Evolutionary conservation across 2,329 filamentous ascomycete species (phyloP), one percentile per base, ranked within the genome.

Genomic region (Pseudogymnoascus sp.): DNA sequence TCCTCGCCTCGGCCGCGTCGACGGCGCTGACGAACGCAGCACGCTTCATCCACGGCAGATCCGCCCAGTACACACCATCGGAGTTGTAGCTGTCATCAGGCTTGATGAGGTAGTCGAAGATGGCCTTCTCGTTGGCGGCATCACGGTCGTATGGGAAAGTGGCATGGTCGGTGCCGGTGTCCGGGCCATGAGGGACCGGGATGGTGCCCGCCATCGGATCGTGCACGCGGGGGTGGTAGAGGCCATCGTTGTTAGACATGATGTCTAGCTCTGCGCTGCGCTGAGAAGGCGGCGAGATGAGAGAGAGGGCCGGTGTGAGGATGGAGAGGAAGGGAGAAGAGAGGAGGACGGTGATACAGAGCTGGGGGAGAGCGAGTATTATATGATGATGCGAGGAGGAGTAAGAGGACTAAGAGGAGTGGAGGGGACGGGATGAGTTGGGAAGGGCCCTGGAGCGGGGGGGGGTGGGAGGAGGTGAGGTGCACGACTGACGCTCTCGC

Each of bases 31-130:
- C 88, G 73, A 98, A 98, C 66, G 81, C 80, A 71, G 90, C 74
- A 66, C 90, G 87, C 78, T 93, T 77, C 65, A 75, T 70, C 60
- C 91, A 72, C 19, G 88, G 86, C 70, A 98, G 80, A 73, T 97
- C 93, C 35, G 93, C 93, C 93, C 93, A 98, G 83, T 98, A 98
- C 68, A 85, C 83, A 65, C 93, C 93, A 19, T 93, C 85, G 62
- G 83, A 77, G 63, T 89, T 90, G 78, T 93, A 97, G 67, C 87
- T 89, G 78, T 98, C 93, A 72, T 96, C 90, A 2, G 93, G 93
- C 62, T 90, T 89, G 63, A 96, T 89, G 64, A 97, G 80, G 68
- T 88, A 85, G 70, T 89, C 83, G 79, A 97, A 96, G 70, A 88
- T 82, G 43, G 78, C 80, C 66, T 79, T 79, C 73, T 89, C 86